These are phyloP conservation scores for Trichoderma guizhouense DNA, from an alignment of 2,329 filamentous ascomycete species.

Conservation along the genomic window DNA sequence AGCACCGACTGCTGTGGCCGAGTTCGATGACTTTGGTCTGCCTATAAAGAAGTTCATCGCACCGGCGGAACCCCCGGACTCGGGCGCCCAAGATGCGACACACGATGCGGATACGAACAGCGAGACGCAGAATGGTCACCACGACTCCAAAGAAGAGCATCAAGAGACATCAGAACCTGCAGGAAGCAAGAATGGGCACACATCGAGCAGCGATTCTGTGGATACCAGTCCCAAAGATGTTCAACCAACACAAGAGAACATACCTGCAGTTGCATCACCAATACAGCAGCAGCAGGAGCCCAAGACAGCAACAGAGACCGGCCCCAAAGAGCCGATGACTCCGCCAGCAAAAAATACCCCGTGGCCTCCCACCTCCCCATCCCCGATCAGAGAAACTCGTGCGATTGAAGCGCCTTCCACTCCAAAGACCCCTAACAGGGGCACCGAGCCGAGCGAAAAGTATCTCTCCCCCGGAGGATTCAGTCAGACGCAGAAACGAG, in stretches of 20 bases:
- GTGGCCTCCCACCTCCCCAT: neutral
- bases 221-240: conserved; percentile 38
- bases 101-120: neutral
- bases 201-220: conserved; percentile 34
- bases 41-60: conserved; percentile 53
- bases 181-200: neutral
- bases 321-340: conserved; percentile 6
- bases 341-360: conserved; percentile 14
- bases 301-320: conserved; percentile 10
- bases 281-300: neutral
- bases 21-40: conserved; percentile 70
- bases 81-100: conserved; percentile 1
- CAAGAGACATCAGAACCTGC: neutral
- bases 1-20: conserved; percentile 34
- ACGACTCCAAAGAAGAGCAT: conserved; percentile 19
- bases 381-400: neutral
- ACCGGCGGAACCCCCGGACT: conserved; percentile 24
- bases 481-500: conserved; percentile 32
- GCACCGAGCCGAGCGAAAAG: neutral
- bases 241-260: conserved; percentile 23
- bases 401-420: neutral
- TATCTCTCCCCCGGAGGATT: neutral
- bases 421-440: neutral
- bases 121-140: neutral
- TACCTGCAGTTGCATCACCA: neutral